Percentiles rank a stretch among this genome's conserved stretches.
Evolutionary conservation across 1,284 basidiomycete species (phyloP).

Genomic region (Boletus sp.): DNA sequence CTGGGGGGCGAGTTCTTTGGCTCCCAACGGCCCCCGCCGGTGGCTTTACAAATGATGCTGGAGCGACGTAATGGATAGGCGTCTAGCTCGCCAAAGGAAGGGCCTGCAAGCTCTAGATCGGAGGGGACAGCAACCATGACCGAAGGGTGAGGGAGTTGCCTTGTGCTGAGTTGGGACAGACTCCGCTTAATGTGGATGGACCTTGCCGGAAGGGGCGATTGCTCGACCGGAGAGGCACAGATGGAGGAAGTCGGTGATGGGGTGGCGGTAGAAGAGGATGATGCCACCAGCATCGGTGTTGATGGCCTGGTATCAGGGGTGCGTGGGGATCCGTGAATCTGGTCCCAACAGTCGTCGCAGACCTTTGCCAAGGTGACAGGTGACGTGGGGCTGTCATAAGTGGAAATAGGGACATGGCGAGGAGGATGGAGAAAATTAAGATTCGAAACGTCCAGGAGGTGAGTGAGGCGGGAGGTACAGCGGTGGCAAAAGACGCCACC

Average conservation of each 20-base stretch:
- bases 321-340: constrained; percentile 60
- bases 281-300: constrained; percentile 35
- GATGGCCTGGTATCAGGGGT: constrained; percentile 47
- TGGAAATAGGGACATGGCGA: constrained; percentile 57
- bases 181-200: constrained; percentile 35
- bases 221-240: constrained; percentile 42
- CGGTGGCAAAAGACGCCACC: constrained; percentile 72
- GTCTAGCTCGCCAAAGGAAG: constrained; percentile 62
- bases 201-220: constrained; percentile 28
- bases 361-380: constrained; percentile 58
- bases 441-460: constrained; percentile 68
- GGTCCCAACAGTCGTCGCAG: constrained; percentile 74
- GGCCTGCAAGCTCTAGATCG: constrained; percentile 41
- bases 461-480: constrained; percentile 59
- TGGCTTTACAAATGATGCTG: constrained; percentile 69
- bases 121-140: constrained; percentile 37
- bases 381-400: constrained; percentile 57
- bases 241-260: constrained; percentile 41
- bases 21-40: constrained; percentile 75
- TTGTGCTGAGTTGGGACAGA: constrained; percentile 35
- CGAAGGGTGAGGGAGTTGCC: constrained; percentile 41
- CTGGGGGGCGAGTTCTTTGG: constrained; percentile 56
- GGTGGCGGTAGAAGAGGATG: constrained; percentile 35
- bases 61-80: constrained; percentile 69
- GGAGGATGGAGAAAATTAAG: constrained; percentile 72